Base-by-base conservation (phyloP, 139 green algal species). In the Asterochloris erici region DNA sequence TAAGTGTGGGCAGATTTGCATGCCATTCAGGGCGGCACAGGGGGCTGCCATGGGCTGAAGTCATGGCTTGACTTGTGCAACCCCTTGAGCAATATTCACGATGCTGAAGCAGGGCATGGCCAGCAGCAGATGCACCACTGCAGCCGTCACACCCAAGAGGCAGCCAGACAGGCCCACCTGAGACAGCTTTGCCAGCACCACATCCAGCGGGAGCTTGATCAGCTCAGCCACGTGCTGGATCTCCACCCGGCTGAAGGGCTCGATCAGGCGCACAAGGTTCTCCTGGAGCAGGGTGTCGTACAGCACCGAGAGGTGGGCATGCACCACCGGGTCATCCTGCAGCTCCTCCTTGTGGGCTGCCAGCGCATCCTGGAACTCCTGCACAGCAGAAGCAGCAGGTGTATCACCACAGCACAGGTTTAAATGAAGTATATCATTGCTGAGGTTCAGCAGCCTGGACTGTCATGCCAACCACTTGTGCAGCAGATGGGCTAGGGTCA, bases 231-330 rank as follows among this genome's bases (percentile, higher is more conserved):
- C 79, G 90, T 99, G 95, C 4, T 85, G 74, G 26, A 99, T 94
- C 89, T 99, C 95, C 28, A 99, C 97, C 0, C 93, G 86, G 16
- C 83, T 93, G 89, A 94, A 99, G 0, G 97, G 97, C 92, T 99
- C 96, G 38, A 99, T 98, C 63, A 99, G 83, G 0, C 95, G 91
- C 70, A 91, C 69, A 62, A 94, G 84, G 86, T 94, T 94, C 69
- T 89, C 79, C 78, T 92, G 87, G 81, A 94, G 86, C 81, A 94
- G 81, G 12, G 79, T 90, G 84, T 90, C 84, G 70, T 91, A 94
- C 81, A 97, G 88, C 73, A 90, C 70, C 14, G 77, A 84, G 63
- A 99, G 86, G 89, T 99, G 97, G 1, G 81, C 78, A 84, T 96
- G 85, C 26, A 99, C 94, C 28, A 99, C 93, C 27, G 90, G 84